Evolutionary conservation across 1,284 basidiomycete species (phyloP), one percentile per base, ranked within the genome.

Genomic region (Coniophora puteana): DNA sequence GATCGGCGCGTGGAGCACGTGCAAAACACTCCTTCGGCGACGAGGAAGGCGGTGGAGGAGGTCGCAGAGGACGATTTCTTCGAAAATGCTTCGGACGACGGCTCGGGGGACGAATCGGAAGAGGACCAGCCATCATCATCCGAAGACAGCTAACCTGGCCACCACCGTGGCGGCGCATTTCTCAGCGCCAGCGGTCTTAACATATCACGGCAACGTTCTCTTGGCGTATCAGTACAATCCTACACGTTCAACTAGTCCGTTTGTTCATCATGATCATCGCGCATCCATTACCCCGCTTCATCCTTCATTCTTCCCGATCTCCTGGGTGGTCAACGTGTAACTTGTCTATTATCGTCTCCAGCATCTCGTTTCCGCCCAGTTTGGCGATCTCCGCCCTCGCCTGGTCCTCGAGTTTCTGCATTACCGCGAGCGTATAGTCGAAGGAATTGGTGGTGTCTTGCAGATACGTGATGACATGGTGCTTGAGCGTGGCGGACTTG

Each of bases 401-500:
- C 51, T 82, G 77, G 12, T 43, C 49, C 47, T 80, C 75, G 7
- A 89, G 58, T 8, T 38, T 36, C 7, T 20, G 47, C 37, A 89
- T 57, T 1, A 87, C 83, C 0, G 57, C 52, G 5, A 74, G 62
- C 0, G 84, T 88, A 55, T 89, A 90, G 5, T 74, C 77, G 54
- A 90, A 89, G 2, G 83, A 86, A 38, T 72, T 67, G 0, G 88
- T 89, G 26, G 72, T 66, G 14, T 77, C 65, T 24, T 67, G 66
- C 57, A 96, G 78, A 57, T 93, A 93, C 4, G 76, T 66, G 39
- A 95, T 89, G 1, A 80, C 76, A 54, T 91, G 84, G 1, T 65
- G 64, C 58, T 95, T 95, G 37, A 91, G 71, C 0, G 83, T 84
- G 1, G 81, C 76, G 0, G 83, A 86, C 1, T 76, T 72, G 0